Base-by-base conservation (phyloP, 352 stramenopile genomes). In the Globisporangium orthogonon region DNA sequence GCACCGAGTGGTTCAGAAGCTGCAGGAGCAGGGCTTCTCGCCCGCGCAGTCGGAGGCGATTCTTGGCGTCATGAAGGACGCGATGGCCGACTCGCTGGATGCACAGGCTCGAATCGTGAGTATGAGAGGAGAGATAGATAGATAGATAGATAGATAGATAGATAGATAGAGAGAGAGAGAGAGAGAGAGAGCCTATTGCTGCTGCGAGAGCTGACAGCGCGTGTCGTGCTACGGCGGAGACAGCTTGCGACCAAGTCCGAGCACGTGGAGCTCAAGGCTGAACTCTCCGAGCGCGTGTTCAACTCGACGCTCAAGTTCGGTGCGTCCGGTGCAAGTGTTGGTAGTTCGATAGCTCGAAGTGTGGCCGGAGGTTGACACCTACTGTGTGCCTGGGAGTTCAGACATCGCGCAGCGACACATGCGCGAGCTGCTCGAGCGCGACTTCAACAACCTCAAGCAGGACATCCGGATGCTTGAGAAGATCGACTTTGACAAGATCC, bases 391-490 rank as follows among this genome's bases (percentile, higher is more conserved):
- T 23, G 23, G 23, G 23, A 23, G 23, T 50, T 23, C 46, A 94
- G 85, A 95, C 54, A 92, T 95, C 63, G 81, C 85, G n/a, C 85
- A 95, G 61, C 83, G 85, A 18, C 85, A 95, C 66, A 91, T 86
- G 61, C 83, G 85, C 33, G 85, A 95, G 74, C 74, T 95, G 45
- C 77, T 93, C 18, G 85, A 93, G 60, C 79, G 85, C 33, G 85
- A 95, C 70, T 95, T 95, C 57, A 95, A 91, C 69, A 93, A 86
- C 51, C 71, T 95, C 33, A 95, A 95, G 67, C 83, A 93, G 60
- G 85, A 95, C 62, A 95, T 95, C 63, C 83, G 85, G 53, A 93
- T 95, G 85, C 75, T 91, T 10, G 85, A 95, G 66, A 93, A 95
- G 62, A 89, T 93, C 62, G 85, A 95, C 58, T 93, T 95, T 54